Evolutionary conservation across 495 filamentous ascomycete species (phyloP).

Genomic region (Staphylotrichum tortipilum): DNA sequence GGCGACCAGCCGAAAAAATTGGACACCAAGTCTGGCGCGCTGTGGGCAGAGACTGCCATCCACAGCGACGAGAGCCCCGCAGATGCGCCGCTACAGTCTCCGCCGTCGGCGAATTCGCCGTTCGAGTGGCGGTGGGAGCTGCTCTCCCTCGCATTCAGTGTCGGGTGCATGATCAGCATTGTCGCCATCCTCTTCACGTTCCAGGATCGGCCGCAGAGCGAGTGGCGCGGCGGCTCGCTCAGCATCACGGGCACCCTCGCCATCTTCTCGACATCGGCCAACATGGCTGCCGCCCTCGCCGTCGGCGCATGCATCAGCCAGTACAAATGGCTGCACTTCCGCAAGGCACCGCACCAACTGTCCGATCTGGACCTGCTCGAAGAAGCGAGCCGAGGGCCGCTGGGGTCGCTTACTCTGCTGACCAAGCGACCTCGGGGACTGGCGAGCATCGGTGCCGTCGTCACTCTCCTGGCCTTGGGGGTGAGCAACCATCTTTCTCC

Average conservation of each 20-base stretch:
- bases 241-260: constrained; percentile 40
- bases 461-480: constrained; percentile 15
- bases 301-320: constrained; percentile 35
- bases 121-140: constrained; percentile 21
- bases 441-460: constrained; percentile 6
- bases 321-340: constrained; percentile 43
- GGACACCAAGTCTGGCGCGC: not conserved
- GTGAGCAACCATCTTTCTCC: not conserved
- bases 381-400: constrained; percentile 26
- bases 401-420: constrained; percentile 15
- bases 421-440: not conserved
- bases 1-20: not conserved
- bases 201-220: constrained; percentile 25
- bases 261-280: constrained; percentile 33
- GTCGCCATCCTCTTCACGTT: constrained; percentile 30
- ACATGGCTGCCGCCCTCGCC: constrained; percentile 29
- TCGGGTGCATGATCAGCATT: constrained; percentile 17
- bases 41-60: not conserved
- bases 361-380: constrained; percentile 37
- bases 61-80: not conserved
- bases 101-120: not conserved
- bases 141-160: constrained; percentile 2
- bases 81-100: not conserved
- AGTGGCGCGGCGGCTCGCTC: constrained; percentile 33
- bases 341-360: constrained; percentile 23